These are phyloP conservation scores for Fomitopsis palustris DNA, from an alignment of 1,284 basidiomycete genomes.

Conservation along the genomic window DNA sequence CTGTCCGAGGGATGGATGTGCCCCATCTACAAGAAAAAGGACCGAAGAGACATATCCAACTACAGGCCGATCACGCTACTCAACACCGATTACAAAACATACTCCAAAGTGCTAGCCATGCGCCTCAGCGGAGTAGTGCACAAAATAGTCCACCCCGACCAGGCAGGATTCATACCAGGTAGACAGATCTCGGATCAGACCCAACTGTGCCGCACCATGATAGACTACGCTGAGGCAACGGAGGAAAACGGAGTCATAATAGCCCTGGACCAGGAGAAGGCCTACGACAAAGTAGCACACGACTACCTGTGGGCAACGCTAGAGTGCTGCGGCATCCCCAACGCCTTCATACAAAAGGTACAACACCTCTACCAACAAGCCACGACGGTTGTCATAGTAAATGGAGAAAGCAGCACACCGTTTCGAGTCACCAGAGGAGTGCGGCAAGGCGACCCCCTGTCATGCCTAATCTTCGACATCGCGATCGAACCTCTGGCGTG, in stretches of 20 bases:
- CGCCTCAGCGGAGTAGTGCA: slow-evolving; percentile 11
- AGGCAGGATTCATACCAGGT: slow-evolving; percentile 28
- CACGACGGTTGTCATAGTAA: slow-evolving; percentile 21
- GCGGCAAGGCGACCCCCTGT: slow-evolving; percentile 32
- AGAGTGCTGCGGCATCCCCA: background rate
- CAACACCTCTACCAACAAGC: slow-evolving; percentile 23
- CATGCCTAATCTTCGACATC: slow-evolving; percentile 17
- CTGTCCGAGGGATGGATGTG: slow-evolving; percentile 32
- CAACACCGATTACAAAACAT: slow-evolving; percentile 30
- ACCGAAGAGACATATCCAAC: slow-evolving; percentile 22
- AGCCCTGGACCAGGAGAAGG: too few relatives aligned
- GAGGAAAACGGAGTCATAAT: slow-evolving; percentile 24
- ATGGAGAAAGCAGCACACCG: slow-evolving; percentile 17
- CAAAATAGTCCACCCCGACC: slow-evolving; percentile 18
- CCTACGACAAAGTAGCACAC: slow-evolving; percentile 26
- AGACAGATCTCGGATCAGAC: slow-evolving; percentile 23
- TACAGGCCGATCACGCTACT: slow-evolving; percentile 32
- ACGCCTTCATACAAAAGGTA: slow-evolving; percentile 15
- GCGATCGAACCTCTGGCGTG: too few relatives aligned
- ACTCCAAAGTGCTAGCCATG: slow-evolving; percentile 18
- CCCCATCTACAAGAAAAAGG: slow-evolving; percentile 33
- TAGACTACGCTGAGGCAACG: slow-evolving; percentile 19
- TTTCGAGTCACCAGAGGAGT: slow-evolving; percentile 24
- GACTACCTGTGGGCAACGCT: slow-evolving; percentile 27
- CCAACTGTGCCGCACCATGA: slow-evolving; percentile 16